These are phyloP conservation scores for Rhodamnia argentea DNA, from an alignment of 345 rosid species.

Conservation along the genomic window DNA sequence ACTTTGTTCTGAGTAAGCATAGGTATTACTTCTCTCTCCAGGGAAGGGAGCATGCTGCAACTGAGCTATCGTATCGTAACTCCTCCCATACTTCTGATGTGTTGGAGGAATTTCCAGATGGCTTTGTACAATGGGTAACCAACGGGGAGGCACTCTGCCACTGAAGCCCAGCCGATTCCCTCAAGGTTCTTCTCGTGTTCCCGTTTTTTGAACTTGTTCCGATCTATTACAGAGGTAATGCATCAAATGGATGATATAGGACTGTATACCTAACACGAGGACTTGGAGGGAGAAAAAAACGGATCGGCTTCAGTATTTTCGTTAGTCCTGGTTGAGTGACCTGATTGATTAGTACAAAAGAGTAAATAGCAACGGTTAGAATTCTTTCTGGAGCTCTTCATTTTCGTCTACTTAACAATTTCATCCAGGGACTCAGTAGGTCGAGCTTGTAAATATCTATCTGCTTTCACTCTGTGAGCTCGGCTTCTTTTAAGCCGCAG, in stretches of 20 bases:
- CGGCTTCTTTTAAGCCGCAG: conserved; percentile 19
- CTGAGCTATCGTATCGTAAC: conserved; percentile 20
- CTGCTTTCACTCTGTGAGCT: conserved; percentile 17
- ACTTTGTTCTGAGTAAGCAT: neutral
- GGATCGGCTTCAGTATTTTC: neutral
- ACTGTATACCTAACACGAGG: neutral
- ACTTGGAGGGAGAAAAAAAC: neutral
- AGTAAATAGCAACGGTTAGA: conserved; percentile 34
- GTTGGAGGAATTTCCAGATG: conserved; percentile 55
- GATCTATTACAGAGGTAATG: neutral
- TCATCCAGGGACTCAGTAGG: neutral
- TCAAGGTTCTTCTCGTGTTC: neutral
- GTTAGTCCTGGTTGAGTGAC: neutral
- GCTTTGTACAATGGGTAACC: conserved; percentile 78
- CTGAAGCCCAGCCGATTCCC: conserved; percentile 13
- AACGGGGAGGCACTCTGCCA: conserved; percentile 71
- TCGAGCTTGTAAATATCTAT: conserved; percentile 31
- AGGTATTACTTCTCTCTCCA: conserved; percentile 3
- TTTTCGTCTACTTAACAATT: neutral
- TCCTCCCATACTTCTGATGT: conserved; percentile 16
- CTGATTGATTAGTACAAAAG: conserved; percentile 16
- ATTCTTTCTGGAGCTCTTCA: conserved; percentile 34
- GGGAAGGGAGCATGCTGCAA: conserved; percentile 48
- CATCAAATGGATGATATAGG: neutral
- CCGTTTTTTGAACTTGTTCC: neutral